These are phyloP conservation scores for Cryptococcus floricola DNA, from an alignment of 1,284 basidiomycete genomes.

Conservation along the genomic window DNA sequence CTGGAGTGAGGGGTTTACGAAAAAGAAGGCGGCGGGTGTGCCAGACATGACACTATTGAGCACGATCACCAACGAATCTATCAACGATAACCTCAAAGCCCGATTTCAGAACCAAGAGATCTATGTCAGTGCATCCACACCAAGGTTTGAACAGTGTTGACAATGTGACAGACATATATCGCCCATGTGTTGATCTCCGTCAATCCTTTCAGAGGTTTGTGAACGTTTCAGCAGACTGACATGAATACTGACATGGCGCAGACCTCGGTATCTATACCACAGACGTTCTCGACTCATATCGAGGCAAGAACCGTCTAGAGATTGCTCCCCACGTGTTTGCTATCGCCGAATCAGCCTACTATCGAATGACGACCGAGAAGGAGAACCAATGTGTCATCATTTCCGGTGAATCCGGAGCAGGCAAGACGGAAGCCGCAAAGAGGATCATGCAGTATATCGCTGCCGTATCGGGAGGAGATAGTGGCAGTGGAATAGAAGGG, in stretches of 20 bases:
- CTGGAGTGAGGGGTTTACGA: conserved; percentile 98
- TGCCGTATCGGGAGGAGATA: conserved; percentile 75
- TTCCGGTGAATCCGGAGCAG: conserved; percentile 95
- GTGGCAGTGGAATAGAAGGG: conserved; percentile 68
- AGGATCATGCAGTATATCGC: conserved; percentile 99
- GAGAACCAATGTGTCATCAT: conserved; percentile 99
- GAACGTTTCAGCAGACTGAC: conserved; percentile 1
- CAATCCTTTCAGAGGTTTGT: conserved; percentile 88
- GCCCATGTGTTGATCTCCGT: conserved; percentile 96
- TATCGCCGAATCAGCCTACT: conserved; percentile 95
- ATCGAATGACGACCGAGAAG: conserved; percentile 99
- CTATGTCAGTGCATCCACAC: conserved; percentile 55
- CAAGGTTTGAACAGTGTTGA: not conserved
- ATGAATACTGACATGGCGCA: conserved; percentile 36
- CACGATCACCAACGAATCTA: conserved; percentile 94
- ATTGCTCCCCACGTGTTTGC: conserved; percentile 97
- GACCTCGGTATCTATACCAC: conserved; percentile 97
- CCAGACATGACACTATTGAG: conserved; percentile 97
- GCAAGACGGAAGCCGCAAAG: conserved; percentile 96
- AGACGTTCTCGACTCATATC: conserved; percentile 78
- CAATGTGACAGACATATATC: conserved; percentile 74
- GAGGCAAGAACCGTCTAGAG: conserved; percentile 97
- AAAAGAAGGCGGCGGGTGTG: conserved; percentile 96
- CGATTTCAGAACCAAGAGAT: conserved; percentile 94
- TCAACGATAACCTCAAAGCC: conserved; percentile 97